These are phyloP conservation scores for Spiromastix sp. DNA, from an alignment of 2,329 filamentous ascomycete species.

Conservation along the genomic window DNA sequence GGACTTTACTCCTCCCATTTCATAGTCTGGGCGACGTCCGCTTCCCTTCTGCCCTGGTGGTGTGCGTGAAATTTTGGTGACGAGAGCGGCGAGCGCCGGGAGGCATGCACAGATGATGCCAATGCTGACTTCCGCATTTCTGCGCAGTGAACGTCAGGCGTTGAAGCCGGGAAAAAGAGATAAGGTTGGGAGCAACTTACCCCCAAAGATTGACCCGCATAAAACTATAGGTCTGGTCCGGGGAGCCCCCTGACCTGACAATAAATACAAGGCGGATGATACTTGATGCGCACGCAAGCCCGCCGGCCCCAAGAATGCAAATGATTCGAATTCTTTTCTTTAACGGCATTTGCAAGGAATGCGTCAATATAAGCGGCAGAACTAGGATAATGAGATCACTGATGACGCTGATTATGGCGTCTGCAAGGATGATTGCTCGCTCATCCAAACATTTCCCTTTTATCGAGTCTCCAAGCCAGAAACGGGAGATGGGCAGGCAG, in stretches of 20 bases:
- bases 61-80: slow-evolving; percentile 23
- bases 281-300: slow-evolving; percentile 19
- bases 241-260: slow-evolving; percentile 14
- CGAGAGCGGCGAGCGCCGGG: slow-evolving; percentile 26
- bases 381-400: slow-evolving; percentile 46
- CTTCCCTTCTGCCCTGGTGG: slow-evolving; percentile 15
- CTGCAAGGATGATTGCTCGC: slow-evolving; percentile 37
- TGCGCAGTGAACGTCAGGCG: slow-evolving; percentile 19
- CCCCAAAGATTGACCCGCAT: slow-evolving; percentile 24
- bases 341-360: slow-evolving; percentile 34
- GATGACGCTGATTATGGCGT: slow-evolving; percentile 49
- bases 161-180: slow-evolving; percentile 18
- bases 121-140: slow-evolving; percentile 30
- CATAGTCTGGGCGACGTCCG: slow-evolving; percentile 1
- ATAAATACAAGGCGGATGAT: slow-evolving; percentile 20
- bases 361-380: slow-evolving; percentile 39
- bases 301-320: slow-evolving; percentile 40
- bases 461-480: slow-evolving; percentile 24
- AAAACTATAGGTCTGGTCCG: slow-evolving; percentile 18
- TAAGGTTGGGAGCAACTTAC: slow-evolving; percentile 18
- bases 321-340: slow-evolving; percentile 39
- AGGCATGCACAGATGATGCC: slow-evolving; percentile 33
- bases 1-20: slow-evolving; percentile 1
- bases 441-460: slow-evolving; percentile 19
- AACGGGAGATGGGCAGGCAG: slow-evolving; percentile 32